phyloP scores from a whole-genome alignment of 2,329 filamentous ascomycete genomes.

The Diaporthe nobilis region DNA sequence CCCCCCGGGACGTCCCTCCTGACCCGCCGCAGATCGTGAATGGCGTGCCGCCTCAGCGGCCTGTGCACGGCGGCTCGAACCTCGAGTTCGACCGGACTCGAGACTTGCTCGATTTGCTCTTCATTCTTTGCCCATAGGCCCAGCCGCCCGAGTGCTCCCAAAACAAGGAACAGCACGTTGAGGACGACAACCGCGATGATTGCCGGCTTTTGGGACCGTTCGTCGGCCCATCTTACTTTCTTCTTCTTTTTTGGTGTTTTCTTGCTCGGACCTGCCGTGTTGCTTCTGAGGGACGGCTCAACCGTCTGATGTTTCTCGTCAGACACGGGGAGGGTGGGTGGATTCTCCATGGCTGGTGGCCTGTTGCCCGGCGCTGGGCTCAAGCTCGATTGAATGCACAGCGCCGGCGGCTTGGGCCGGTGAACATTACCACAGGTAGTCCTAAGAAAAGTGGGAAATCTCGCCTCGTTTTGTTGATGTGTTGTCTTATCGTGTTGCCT shows the following conservation, averaged over 20 bases:
- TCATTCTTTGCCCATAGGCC: neutral
- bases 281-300: conserved; percentile 4
- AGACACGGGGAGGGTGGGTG: neutral
- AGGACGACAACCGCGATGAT: conserved; percentile 3
- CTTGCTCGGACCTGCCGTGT: conserved; percentile 16
- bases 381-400: conserved; percentile 11
- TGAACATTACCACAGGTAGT: neutral
- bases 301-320: conserved; percentile 23
- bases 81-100: conserved; percentile 10
- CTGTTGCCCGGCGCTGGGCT: conserved; percentile 18
- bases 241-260: conserved; percentile 3
- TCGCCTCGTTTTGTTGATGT: neutral
- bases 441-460: neutral
- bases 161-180: conserved; percentile 3
- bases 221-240: conserved; percentile 20
- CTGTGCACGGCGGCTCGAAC: conserved; percentile 17
- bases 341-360: conserved; percentile 3
- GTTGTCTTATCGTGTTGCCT: neutral
- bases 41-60: conserved; percentile 1
- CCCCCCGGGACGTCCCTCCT: conserved; percentile 15
- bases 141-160: neutral
- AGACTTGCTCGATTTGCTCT: too few relatives aligned
- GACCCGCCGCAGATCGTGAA: conserved; percentile 1
- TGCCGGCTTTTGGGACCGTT: neutral
- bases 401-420: conserved; percentile 20